Base-by-base conservation (phyloP, 2,329 filamentous ascomycete genomes). In the Monilinia laxa region DNA sequence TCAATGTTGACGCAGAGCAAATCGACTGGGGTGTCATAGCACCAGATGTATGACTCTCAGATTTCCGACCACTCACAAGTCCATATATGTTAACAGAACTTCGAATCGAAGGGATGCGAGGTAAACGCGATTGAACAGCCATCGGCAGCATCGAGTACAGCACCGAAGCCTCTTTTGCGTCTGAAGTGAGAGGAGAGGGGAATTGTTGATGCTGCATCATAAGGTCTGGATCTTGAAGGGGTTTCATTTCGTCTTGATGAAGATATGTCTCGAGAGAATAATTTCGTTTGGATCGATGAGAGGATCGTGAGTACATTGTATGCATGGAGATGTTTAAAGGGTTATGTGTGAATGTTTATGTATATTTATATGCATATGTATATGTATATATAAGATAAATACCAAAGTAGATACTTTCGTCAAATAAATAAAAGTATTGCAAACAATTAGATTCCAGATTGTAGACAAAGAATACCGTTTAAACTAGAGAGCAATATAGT, bases 101-200 rank as follows among this genome's bases (percentile, higher is more conserved):
- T 42, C 79, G 78, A 54, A 87, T 76, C 6, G 82, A 85, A 40
- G 81, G 80, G 11, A 87, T 77, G 7, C 79, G 80, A 3, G 82
- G 81, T 28, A 87, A 77, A 67, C 81, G 79, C 47, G 79, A 82
- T 71, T 83, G 82, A 6, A 87, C 77, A 5, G 83, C 79, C 1
- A 79, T 77, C 4, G 85, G 84, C 10, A 87, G 80, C 67, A 87
- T 80, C 7, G 81, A 79, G 74, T 83, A 84, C 20, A 87, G 78
- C 68, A 81, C 81, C 28, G 82, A 83, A 56, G 80, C 76, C 52
- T 70, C 59, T 59, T 55, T 66, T 14, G 62, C 38, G 23, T 45
- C 56, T 31, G 49, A 55, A 18, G 64, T 35, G 49, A 69, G 69
- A 1, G 11, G 14, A 23, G 35, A 18, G 42, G 28, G 9, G 9